Evolutionary conservation across 768 basidiomycete species (phyloP).

Genomic region (Lepiota brunneoincarnata): DNA sequence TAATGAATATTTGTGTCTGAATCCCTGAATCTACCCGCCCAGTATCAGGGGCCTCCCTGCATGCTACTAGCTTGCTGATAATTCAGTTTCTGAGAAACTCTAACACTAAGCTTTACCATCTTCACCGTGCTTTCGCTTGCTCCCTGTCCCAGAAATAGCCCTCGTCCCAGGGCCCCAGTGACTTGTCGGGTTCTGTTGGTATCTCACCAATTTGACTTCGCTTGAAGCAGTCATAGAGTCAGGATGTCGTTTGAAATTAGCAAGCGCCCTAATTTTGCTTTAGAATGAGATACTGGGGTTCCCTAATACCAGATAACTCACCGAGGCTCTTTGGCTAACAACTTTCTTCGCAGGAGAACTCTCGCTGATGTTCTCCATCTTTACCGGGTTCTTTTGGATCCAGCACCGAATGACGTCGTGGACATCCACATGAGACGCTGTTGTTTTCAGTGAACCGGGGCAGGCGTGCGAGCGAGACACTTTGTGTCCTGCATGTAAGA

Average conservation of each 20-base stretch:
- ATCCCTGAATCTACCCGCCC: no score
- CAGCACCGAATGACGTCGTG: conserved; percentile 86
- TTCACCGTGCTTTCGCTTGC: conserved; percentile 6
- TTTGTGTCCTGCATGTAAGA: conserved; percentile 80
- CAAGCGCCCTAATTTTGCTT: conserved; percentile 40
- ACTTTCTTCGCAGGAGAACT: conserved; percentile 63
- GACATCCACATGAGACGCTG: conserved; percentile 66
- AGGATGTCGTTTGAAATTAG: conserved; percentile 80
- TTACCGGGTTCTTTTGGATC: conserved; percentile 80
- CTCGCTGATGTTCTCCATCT: conserved; percentile 76
- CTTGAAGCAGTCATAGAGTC: conserved; percentile 56
- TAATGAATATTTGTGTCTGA: no score
- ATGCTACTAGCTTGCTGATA: no score
- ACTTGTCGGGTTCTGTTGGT: conserved; percentile 86
- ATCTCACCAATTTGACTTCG: conserved; percentile 78
- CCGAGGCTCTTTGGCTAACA: conserved; percentile 72
- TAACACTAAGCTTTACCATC: not conserved
- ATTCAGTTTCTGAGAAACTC: no score
- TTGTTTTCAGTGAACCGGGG: conserved; percentile 89
- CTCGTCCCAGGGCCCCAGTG: conserved; percentile 90
- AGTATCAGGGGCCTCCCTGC: no score
- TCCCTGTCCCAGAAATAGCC: conserved; percentile 29
- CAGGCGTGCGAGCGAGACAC: conserved; percentile 91
- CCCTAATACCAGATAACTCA: conserved; percentile 29
- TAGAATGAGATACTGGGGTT: no score